Evolutionary conservation across 2,329 filamentous ascomycete genomes (phyloP).

Genomic region (Pseudogymnoascus sp.): DNA sequence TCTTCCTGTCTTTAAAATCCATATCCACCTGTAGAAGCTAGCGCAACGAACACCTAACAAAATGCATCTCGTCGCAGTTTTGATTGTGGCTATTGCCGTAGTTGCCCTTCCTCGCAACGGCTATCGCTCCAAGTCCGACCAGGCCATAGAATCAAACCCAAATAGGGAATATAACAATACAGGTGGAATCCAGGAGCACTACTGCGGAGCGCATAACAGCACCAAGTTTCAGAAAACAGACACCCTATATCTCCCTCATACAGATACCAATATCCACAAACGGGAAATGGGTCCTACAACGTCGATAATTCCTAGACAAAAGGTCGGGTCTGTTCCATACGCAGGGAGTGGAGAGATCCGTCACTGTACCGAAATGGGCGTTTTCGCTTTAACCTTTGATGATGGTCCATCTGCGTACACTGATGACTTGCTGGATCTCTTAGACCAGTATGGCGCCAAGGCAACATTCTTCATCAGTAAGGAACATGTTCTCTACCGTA

Average conservation of each 20-base stretch:
- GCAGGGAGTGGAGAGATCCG: not conserved
- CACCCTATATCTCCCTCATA: not conserved
- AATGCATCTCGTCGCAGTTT: not conserved
- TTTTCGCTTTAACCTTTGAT: constrained; percentile 58
- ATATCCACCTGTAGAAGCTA: not conserved
- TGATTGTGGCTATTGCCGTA: not conserved
- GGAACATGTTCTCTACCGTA: not conserved
- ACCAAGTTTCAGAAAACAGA: not conserved
- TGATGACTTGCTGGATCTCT: constrained; percentile 49
- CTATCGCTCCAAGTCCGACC: not conserved
- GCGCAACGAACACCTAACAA: not conserved
- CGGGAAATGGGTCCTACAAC: not conserved
- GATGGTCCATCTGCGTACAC: constrained; percentile 58
- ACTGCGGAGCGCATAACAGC: not conserved
- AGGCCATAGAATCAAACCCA: not conserved
- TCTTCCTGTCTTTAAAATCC: not conserved
- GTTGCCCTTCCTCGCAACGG: not conserved
- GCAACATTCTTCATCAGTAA: constrained; percentile 46
- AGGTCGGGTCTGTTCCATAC: not conserved
- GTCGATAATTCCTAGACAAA: not conserved
- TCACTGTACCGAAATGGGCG: constrained; percentile 45
- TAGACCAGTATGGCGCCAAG: constrained; percentile 50
- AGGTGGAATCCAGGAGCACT: not conserved
- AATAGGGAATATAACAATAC: not conserved
- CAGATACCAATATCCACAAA: not conserved